Evolutionary conservation across 768 basidiomycete genomes (phyloP).

Genomic region (Phylloporus sp.): DNA sequence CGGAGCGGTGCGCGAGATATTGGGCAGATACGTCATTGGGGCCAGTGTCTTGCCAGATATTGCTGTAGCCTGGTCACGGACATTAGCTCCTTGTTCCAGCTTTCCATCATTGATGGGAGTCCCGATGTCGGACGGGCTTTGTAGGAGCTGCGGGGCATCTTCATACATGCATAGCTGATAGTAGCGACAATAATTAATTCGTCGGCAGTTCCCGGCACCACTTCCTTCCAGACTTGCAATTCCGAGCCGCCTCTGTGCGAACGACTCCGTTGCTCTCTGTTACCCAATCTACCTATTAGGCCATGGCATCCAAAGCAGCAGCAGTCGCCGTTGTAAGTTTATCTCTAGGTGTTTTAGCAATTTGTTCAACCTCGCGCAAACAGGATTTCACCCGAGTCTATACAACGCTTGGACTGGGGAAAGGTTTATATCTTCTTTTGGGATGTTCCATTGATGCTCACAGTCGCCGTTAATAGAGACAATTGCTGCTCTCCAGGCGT

Average conservation of each 20-base stretch:
- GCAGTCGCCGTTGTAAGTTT: constrained; percentile 56
- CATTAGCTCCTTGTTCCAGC: constrained; percentile 8
- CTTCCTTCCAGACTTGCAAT: constrained; percentile 10
- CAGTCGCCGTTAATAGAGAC: constrained; percentile 55
- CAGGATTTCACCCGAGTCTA: constrained; percentile 86
- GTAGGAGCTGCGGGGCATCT: background rate
- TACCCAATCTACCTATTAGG: constrained; percentile 12
- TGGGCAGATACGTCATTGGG: constrained; percentile 22
- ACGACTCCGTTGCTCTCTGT: background rate
- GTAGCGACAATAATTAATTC: constrained; percentile 5
- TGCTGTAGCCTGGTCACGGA: constrained; percentile 3
- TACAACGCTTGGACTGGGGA: constrained; percentile 76
- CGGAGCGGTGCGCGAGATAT: constrained; percentile 12
- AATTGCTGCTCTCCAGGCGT: constrained; percentile 82
- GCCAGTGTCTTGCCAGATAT: constrained; percentile 1
- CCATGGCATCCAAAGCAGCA: constrained; percentile 70
- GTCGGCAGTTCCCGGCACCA: constrained; percentile 29
- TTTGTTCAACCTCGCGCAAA: constrained; percentile 8
- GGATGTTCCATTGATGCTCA: constrained; percentile 1
- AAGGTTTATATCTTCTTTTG: constrained; percentile 45
- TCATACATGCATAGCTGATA: too few relatives aligned
- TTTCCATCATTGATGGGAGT: constrained; percentile 5
- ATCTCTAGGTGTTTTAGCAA: background rate
- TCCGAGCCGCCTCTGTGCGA: constrained; percentile 18
- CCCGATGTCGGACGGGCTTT: background rate